Percentiles rank a stretch among this genome's conserved stretches.
These are phyloP conservation scores for Euphrasia arctica DNA, from an alignment of 305 asterid genomes.

Conservation along the genomic window DNA sequence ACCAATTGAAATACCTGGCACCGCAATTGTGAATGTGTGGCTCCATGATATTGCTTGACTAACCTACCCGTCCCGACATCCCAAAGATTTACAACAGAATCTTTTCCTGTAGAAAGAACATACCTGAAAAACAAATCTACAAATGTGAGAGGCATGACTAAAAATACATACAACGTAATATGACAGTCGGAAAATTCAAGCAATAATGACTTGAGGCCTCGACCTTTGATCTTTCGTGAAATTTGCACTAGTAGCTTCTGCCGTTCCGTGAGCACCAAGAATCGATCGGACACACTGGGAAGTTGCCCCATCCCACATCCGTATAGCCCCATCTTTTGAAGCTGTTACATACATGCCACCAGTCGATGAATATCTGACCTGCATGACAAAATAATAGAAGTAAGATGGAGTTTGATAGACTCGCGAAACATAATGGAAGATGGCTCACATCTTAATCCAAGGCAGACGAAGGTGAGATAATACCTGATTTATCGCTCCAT, in stretches of 20 bases:
- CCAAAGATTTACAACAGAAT: constrained; percentile 85
- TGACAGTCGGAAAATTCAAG: constrained; percentile 8
- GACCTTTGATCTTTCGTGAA: constrained; percentile 85
- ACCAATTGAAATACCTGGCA: constrained; percentile 53
- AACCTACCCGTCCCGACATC: constrained; percentile 73
- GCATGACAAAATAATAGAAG: constrained; percentile 21
- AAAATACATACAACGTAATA: constrained; percentile 1
- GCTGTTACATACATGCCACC: constrained; percentile 87
- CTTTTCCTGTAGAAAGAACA: constrained; percentile 76
- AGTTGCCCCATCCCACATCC: constrained; percentile 84
- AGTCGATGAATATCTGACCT: constrained; percentile 77
- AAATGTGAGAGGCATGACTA: too few species aligned
- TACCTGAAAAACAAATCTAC: constrained; percentile 60
- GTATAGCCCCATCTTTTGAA: constrained; percentile 77
- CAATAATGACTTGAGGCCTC: constrained; percentile 16
- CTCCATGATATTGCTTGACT: constrained; percentile 70
- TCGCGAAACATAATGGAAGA: constrained; percentile 3
- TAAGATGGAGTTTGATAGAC: constrained; percentile 16
- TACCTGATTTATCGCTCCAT: constrained; percentile 88
- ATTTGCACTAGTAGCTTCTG: constrained; percentile 72
- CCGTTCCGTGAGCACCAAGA: constrained; percentile 72
- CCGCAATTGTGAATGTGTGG: constrained; percentile 54
- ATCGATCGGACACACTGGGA: constrained; percentile 70
- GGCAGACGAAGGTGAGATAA: constrained; percentile 6
- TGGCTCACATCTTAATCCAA: constrained; percentile 6